Evolutionary conservation across 1,139 yeast species (phyloP).

Genomic region (Pichia sp.): DNA sequence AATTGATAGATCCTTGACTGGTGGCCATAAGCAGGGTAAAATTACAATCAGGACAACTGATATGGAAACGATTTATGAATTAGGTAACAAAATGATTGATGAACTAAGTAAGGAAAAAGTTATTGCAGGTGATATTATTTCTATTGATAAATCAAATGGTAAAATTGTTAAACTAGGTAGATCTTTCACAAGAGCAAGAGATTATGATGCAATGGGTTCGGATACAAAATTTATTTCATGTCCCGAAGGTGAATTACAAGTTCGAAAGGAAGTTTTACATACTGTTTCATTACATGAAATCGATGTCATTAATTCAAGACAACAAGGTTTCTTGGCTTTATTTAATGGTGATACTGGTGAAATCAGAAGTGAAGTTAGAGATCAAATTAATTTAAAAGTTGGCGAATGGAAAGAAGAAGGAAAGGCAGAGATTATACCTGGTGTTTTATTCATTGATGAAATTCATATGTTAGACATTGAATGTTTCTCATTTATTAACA

Average conservation of each 20-base stretch:
- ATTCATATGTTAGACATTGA: conserved; percentile 98
- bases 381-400: conserved; percentile 92
- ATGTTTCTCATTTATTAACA: conserved; percentile 88
- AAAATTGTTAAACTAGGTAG: conserved; percentile 91
- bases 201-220: conserved; percentile 99
- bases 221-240: conserved; percentile 96
- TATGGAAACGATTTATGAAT: conserved; percentile 97
- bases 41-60: conserved; percentile 96
- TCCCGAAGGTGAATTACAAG: conserved; percentile 98
- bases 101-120: conserved; percentile 92
- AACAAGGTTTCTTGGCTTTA: conserved; percentile 94
- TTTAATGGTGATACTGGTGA: conserved; percentile 98
- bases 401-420: conserved; percentile 99
- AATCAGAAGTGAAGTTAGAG: conserved; percentile 91
- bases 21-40: conserved; percentile 98
- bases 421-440: conserved; percentile 97
- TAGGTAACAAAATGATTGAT: conserved; percentile 97
- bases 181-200: conserved; percentile 92
- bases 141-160: conserved; percentile 94
- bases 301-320: conserved; percentile 95
- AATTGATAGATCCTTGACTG: conserved; percentile 91
- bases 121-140: conserved; percentile 93
- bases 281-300: conserved; percentile 95
- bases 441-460: conserved; percentile 95
- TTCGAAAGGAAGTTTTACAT: conserved; percentile 91